Evolutionary conservation across 78 protist species (phyloP).

Genomic region (Trichosphaerium sp.): DNA sequence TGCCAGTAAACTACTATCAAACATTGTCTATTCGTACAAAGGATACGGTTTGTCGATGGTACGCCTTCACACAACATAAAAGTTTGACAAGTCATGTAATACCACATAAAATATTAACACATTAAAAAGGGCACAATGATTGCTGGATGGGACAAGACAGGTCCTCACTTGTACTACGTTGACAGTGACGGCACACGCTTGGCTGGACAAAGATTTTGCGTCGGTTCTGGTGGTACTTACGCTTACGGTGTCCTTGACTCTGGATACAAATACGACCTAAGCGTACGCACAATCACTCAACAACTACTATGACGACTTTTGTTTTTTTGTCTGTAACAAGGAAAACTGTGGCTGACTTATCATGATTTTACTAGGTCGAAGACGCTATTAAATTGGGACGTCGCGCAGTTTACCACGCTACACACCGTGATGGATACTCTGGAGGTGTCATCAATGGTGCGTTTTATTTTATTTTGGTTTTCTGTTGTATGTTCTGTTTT

Average conservation of each 20-base stretch:
- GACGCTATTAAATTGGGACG: conserved; percentile 95
- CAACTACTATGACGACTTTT: too few relatives aligned
- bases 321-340: too few relatives aligned
- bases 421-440: conserved; percentile 92
- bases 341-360: too few relatives aligned
- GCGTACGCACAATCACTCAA: background rate
- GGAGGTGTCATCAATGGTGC: conserved; percentile 88
- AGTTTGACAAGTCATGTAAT: background rate
- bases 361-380: too few relatives aligned
- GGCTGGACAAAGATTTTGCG: conserved; percentile 78
- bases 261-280: conserved; percentile 66
- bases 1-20: conserved; percentile 95
- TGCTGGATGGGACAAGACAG: conserved; percentile 95
- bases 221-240: conserved; percentile 98
- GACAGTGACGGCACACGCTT: conserved; percentile 96
- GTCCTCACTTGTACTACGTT: conserved; percentile 89
- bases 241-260: conserved; percentile 99
- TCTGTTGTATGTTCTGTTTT: background rate
- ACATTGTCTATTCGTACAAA: conserved; percentile 86
- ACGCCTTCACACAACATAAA: background rate
- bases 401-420: conserved; percentile 95
- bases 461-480: background rate
- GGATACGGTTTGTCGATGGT: conserved; percentile 92
- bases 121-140: conserved; percentile 93
- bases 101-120: too few relatives aligned